Evolutionary conservation across 208 protist species (phyloP), one percentile per base, ranked within the genome.

Genomic region (Wallacemonas sp.): DNA sequence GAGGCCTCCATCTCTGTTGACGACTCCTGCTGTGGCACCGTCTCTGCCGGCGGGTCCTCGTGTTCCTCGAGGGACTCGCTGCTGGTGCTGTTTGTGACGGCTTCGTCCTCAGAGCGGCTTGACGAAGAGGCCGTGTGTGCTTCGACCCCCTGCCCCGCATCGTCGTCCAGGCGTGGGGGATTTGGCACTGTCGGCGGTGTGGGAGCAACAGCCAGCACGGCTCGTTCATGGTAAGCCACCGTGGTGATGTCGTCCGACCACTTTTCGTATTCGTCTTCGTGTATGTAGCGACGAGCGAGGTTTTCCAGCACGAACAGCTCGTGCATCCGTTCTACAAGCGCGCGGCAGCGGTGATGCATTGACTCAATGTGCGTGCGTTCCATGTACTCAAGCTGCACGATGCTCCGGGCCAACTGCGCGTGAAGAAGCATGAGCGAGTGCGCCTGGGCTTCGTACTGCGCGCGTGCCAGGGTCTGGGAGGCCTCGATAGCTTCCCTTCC

Each of bases 341-440:
- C 8, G 27, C 46, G 46, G 27, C 46, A 54, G 19, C 46, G 0
- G 46, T 15, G 19, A n/a, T 34, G 33, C 10, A 26, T 15, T 24
- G 46, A 10, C 6, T 27, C 12, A 9, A 54, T 10, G 9, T 33
- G 24, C 19, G n/a, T 34, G 12, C 46, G 27, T 6, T 54, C 46
- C 46, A 54, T 27, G 8, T 54, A 26, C 1, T 54, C 46, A 5
- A 10, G 46, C 46, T 54, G 46, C 19, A 54, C 46, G 8, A 54
- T 33, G 8, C 12, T 15, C 12, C 46, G 46, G 5, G 46, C 19
- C 0, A 54, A 26, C 27, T 54, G 46, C 5, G 46, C 46, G 46
- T 54, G 46, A n/a, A 54, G 46, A 6, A 54, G 46, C 24, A 54
- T 27, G 46, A 54, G 24, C 8, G 46, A 27, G 22, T 54, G 46